Conservation (phyloP, 2,329 filamentous ascomycete genomes). For the Beauveria brongniartii region DNA sequence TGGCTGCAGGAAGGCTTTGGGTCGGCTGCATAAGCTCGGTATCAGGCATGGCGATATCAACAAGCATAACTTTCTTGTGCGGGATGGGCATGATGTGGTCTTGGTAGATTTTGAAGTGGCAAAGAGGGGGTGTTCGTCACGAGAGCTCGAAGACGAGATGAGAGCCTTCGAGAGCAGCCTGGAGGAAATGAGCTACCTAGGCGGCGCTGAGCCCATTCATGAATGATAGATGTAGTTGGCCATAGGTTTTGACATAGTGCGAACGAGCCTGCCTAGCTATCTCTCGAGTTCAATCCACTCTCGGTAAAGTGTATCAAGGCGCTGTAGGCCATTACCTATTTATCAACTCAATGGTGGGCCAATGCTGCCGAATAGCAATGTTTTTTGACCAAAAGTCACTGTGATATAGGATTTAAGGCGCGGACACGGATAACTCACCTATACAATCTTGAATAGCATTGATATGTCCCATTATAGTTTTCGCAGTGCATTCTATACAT, state of each 20-base stretch:
- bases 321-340: too few relatives aligned
- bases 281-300: too few relatives aligned
- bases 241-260: too few relatives aligned
- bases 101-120: slow-evolving; percentile 27
- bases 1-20: slow-evolving; percentile 20
- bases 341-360: too few relatives aligned
- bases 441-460: too few relatives aligned
- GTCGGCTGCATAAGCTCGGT: slow-evolving; percentile 22
- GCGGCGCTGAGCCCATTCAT: neutral
- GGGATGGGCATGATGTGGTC: slow-evolving; percentile 18
- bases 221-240: neutral
- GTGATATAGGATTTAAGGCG: too few relatives aligned
- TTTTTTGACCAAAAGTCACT: too few relatives aligned
- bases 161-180: slow-evolving; percentile 15
- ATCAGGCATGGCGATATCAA: slow-evolving; percentile 28
- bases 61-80: slow-evolving; percentile 27
- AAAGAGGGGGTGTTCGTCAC: slow-evolving; percentile 14
- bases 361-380: too few relatives aligned
- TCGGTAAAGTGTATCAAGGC: too few relatives aligned
- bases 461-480: too few relatives aligned
- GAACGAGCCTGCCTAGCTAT: too few relatives aligned
- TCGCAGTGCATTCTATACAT: neutral
- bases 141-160: slow-evolving; percentile 20
- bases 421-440: too few relatives aligned
- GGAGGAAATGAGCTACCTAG: neutral